Conservation (phyloP, 768 basidiomycete species). For the Hericium erinaceus region DNA sequence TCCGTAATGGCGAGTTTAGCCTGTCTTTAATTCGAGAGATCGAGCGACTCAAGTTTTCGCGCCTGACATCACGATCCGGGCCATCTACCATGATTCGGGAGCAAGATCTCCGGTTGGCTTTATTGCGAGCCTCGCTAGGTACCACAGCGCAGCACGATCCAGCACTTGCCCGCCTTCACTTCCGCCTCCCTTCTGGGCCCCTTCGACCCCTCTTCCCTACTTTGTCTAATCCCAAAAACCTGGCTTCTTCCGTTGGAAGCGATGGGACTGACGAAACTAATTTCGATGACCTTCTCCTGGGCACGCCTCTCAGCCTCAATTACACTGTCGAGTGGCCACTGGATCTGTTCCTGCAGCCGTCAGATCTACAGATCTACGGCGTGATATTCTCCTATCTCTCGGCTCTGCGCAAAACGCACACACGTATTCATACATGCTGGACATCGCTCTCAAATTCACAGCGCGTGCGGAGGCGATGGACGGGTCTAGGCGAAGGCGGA, state of each 20-base stretch:
- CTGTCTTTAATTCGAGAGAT: conserved; percentile 80
- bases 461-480: conserved; percentile 77
- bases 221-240: conserved; percentile 30
- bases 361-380: conserved; percentile 67
- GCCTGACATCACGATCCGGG: conserved; percentile 58
- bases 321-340: conserved; percentile 81
- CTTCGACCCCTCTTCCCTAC: conserved; percentile 74
- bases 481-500: conserved; percentile 80
- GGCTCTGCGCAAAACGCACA: conserved; percentile 77
- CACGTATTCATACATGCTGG: conserved; percentile 75
- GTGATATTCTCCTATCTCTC: conserved; percentile 77
- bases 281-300: conserved; percentile 72
- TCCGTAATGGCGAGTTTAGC: conserved; percentile 83
- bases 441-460: conserved; percentile 78
- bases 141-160: conserved; percentile 84
- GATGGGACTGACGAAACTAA: conserved; percentile 32
- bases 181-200: conserved; percentile 74
- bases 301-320: conserved; percentile 61
- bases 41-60: conserved; percentile 72
- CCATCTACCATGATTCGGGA: conserved; percentile 75
- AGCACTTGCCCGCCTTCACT: conserved; percentile 62
- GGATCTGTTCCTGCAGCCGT: conserved; percentile 76
- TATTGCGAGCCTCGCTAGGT: conserved; percentile 81
- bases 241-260: conserved; percentile 34
- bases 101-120: conserved; percentile 80